Percentiles rank a stretch among this genome's conserved stretches.
phyloP scores from a whole-genome alignment of 805 yeast genomes.

The Yamadazyma tumulicola region DNA sequence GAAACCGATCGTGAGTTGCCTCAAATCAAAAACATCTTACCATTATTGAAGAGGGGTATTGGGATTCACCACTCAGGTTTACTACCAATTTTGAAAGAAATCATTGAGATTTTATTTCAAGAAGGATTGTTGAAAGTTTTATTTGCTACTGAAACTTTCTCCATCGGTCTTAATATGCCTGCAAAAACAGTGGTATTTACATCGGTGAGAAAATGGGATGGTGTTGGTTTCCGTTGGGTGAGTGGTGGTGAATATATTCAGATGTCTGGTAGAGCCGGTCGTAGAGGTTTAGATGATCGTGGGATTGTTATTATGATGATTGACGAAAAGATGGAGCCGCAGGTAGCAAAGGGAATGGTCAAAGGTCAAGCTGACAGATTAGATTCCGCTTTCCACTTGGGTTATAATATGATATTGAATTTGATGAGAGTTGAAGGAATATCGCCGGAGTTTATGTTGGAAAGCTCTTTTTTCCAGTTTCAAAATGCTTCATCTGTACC shows the following conservation, averaged over 20 bases:
- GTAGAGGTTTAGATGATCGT: constrained; percentile 98
- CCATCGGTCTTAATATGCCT: constrained; percentile 98
- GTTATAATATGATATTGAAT: constrained; percentile 95
- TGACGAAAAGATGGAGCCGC: constrained; percentile 99
- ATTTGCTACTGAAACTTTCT: constrained; percentile 97
- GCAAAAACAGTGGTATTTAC: constrained; percentile 98
- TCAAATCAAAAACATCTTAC: constrained; percentile 88
- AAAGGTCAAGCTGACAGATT: constrained; percentile 97
- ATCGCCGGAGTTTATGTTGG: constrained; percentile 96
- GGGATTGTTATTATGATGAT: constrained; percentile 99
- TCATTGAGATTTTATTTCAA: constrained; percentile 93
- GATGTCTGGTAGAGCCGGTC: constrained; percentile 99
- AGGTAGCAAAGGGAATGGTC: constrained; percentile 98
- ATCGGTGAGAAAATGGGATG: constrained; percentile 97
- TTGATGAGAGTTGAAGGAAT: constrained; percentile 97
- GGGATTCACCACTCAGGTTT: constrained; percentile 98
- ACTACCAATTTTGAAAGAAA: constrained; percentile 88
- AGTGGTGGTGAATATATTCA: constrained; percentile 99
- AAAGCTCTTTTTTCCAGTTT: constrained; percentile 90
- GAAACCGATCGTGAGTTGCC: constrained; percentile 91
- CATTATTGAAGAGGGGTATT: constrained; percentile 88
- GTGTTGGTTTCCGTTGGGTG: constrained; percentile 96
- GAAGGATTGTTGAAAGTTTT: constrained; percentile 93
- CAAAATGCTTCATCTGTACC: constrained; percentile 94
- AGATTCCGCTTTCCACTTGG: constrained; percentile 96